Percentiles rank a stretch among this genome's conserved stretches.
Conservation (phyloP, 139 green algal species). For the Pseudopediastrum boryanum region DNA sequence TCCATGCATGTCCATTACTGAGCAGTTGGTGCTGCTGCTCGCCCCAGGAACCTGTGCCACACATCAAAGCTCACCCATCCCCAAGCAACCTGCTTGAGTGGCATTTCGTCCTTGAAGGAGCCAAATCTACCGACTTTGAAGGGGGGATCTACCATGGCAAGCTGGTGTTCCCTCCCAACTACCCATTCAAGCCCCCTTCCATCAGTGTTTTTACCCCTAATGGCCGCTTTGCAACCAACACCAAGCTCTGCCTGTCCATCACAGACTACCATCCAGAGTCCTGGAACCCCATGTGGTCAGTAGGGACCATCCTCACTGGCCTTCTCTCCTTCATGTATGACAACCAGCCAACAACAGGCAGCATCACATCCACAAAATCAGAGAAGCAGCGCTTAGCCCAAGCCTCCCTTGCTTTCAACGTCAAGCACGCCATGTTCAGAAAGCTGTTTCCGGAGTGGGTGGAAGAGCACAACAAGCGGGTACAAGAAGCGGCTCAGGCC, state of each 20-base stretch:
- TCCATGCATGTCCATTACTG: neutral
- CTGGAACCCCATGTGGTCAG: constrained; percentile 82
- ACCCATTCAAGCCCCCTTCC: constrained; percentile 81
- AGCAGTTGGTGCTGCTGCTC: neutral
- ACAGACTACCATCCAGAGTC: constrained; percentile 83
- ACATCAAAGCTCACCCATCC: constrained; percentile 76
- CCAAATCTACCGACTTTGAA: constrained; percentile 64
- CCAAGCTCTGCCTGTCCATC: constrained; percentile 87
- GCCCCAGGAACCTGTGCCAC: constrained; percentile 78
- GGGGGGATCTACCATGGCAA: constrained; percentile 88
- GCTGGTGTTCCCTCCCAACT: constrained; percentile 70
- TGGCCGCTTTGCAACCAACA: constrained; percentile 79
- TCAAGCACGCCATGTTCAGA: constrained; percentile 70
- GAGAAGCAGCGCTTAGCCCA: constrained; percentile 58
- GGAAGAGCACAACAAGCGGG: constrained; percentile 47
- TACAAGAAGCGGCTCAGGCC: constrained; percentile 10
- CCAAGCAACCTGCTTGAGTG: constrained; percentile 86
- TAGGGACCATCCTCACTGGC: constrained; percentile 78
- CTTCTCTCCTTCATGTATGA: constrained; percentile 86
- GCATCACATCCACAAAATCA: constrained; percentile 49
- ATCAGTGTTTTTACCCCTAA: constrained; percentile 86
- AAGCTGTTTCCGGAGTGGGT: constrained; percentile 83
- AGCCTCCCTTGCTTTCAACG: constrained; percentile 74
- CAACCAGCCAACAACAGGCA: constrained; percentile 57
- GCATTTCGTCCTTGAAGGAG: constrained; percentile 80